Conservation (phyloP, 257 asterid species). For the Nicotiana obtusifolia region DNA sequence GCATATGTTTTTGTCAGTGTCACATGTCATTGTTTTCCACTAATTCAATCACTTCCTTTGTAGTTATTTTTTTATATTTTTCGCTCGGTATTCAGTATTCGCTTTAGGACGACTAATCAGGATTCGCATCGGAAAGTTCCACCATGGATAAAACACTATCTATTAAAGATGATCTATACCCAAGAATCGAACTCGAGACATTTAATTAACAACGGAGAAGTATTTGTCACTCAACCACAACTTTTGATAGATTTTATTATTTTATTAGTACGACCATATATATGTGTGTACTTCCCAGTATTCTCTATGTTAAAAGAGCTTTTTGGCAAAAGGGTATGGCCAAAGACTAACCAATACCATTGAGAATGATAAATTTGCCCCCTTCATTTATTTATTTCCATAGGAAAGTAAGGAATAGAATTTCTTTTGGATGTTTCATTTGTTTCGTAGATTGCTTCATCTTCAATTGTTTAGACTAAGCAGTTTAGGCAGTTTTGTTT, state of each 20-base stretch:
- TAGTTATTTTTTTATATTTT: neutral
- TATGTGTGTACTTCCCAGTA: neutral
- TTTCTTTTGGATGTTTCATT: neutral
- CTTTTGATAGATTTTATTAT: neutral
- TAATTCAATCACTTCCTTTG: neutral
- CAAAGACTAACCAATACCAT: neutral
- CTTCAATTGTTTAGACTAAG: neutral
- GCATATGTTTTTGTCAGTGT: constrained; percentile 4
- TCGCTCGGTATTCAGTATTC: too few relatives aligned
- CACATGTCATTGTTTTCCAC: neutral
- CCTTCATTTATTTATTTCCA: neutral
- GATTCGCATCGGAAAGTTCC: rapidly evolving
- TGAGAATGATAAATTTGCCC: neutral
- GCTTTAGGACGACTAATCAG: too few relatives aligned
- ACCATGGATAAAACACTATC: too few relatives aligned
- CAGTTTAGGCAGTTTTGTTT: neutral
- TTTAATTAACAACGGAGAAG: too few relatives aligned
- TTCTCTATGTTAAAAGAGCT: neutral
- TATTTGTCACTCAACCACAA: neutral
- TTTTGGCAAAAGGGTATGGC: neutral
- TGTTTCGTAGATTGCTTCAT: neutral
- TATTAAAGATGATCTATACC: too few relatives aligned
- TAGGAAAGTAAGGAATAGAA: neutral
- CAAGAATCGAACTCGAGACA: too few relatives aligned
- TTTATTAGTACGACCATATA: neutral